phyloP scores from a whole-genome alignment of 306 rosid genomes.

The Lablab purpureus region DNA sequence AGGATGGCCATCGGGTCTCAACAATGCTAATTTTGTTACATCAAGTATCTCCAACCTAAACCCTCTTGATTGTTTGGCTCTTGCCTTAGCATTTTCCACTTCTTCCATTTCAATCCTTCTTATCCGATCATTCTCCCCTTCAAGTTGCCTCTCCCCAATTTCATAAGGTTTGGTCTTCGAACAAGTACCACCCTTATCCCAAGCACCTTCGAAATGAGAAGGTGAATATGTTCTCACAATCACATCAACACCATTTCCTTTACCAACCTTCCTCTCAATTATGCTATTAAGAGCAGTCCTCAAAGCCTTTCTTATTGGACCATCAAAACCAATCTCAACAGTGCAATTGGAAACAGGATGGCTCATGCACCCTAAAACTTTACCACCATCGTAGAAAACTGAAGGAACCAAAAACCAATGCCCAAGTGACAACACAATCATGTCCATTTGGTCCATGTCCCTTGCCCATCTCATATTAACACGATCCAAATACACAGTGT shows the following conservation, averaged over 20 bases:
- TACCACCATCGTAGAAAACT: constrained; percentile 61
- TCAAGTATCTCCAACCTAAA: constrained; percentile 47
- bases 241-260: constrained; percentile 48
- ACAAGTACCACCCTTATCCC: constrained; percentile 84
- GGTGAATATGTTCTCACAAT: constrained; percentile 78
- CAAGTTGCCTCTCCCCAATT: constrained; percentile 58
- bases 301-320: constrained; percentile 48
- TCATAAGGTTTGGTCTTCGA: constrained; percentile 60
- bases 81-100: constrained; percentile 63
- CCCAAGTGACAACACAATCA: constrained; percentile 69
- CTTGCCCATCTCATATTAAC: constrained; percentile 69
- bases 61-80: constrained; percentile 28
- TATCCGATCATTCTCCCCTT: constrained; percentile 75
- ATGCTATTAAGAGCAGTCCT: constrained; percentile 42
- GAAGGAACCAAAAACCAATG: constrained; percentile 81
- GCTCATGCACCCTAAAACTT: constrained; percentile 61
- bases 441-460: constrained; percentile 55
- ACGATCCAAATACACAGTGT: constrained; percentile 62
- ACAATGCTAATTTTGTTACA: constrained; percentile 58
- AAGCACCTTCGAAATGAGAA: constrained; percentile 81
- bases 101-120: constrained; percentile 70
- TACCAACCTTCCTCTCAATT: neutral
- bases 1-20: constrained; percentile 48
- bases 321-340: constrained; percentile 63
- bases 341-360: constrained; percentile 66